Conservation (phyloP, 2,329 filamentous ascomycete species). For the Coniochaeta sp. region DNA sequence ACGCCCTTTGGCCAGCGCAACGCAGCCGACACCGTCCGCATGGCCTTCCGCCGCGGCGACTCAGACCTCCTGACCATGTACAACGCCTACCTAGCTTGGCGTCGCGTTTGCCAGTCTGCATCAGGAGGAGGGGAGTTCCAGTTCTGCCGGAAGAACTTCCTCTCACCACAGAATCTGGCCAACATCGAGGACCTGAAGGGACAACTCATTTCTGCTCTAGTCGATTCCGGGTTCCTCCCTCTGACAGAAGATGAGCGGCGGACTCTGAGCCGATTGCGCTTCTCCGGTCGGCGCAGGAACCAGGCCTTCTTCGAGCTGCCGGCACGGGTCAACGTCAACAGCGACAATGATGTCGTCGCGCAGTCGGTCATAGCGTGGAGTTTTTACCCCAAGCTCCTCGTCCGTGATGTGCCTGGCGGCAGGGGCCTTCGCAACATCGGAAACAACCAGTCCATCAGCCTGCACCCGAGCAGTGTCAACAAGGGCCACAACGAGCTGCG, state of each 20-base stretch:
- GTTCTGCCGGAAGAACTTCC: slow-evolving; percentile 92
- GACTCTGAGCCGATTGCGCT: slow-evolving; percentile 61
- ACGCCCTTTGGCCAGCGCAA: slow-evolving; percentile 76
- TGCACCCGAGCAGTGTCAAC: slow-evolving; percentile 88
- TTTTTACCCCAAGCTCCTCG: slow-evolving; percentile 90
- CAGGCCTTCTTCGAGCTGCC: slow-evolving; percentile 75
- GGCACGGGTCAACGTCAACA: slow-evolving; percentile 65
- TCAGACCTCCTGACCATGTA: slow-evolving; percentile 91
- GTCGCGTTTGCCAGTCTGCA: slow-evolving; percentile 66
- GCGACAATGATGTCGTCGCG: slow-evolving; percentile 71
- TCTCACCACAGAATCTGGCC: slow-evolving; percentile 78
- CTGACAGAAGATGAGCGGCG: slow-evolving; percentile 68
- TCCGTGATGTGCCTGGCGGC: slow-evolving; percentile 59
- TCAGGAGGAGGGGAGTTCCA: slow-evolving; percentile 61
- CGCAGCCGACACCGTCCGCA: slow-evolving; percentile 73
- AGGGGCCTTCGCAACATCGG: slow-evolving; percentile 87
- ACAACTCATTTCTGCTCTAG: slow-evolving; percentile 77
- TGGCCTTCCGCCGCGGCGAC: slow-evolving; percentile 75
- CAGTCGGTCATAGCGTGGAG: slow-evolving; percentile 84
- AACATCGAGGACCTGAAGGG: slow-evolving; percentile 96
- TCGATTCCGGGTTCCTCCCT: slow-evolving; percentile 76
- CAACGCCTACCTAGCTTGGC: slow-evolving; percentile 90
- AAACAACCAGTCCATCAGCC: slow-evolving; percentile 83
- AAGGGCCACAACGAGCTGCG: slow-evolving; percentile 60
- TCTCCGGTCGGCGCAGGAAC: slow-evolving; percentile 55